phyloP scores from a whole-genome alignment of 768 basidiomycete genomes.

The Pleurotus sapidus region DNA sequence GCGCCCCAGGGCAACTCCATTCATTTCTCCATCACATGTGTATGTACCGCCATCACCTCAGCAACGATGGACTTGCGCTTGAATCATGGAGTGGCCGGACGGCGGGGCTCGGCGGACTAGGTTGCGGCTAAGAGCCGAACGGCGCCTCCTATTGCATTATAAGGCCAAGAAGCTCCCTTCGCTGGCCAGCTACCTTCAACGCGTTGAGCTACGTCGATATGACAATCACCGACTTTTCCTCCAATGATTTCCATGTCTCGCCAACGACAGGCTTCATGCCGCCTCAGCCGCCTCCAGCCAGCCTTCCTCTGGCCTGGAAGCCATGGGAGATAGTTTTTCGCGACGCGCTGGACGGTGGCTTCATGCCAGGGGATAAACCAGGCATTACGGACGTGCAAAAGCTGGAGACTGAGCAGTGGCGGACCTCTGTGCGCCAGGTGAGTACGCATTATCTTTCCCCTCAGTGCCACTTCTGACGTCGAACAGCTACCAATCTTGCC shows the following conservation, averaged over 20 bases:
- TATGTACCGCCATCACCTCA: background rate
- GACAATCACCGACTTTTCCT: slow-evolving; percentile 34
- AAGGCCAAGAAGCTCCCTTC: background rate
- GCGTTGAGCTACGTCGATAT: background rate
- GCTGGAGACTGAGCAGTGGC: slow-evolving; percentile 40
- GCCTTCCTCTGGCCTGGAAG: slow-evolving; percentile 53
- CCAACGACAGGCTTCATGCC: slow-evolving; percentile 92
- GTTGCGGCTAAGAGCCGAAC: slow-evolving; percentile 7
- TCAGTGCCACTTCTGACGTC: background rate
- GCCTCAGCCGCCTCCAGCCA: slow-evolving; percentile 61
- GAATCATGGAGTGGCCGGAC: background rate
- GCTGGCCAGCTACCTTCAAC: background rate
- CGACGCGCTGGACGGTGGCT: slow-evolving; percentile 35
- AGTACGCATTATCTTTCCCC: slow-evolving; percentile 20
- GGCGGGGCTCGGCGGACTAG: background rate
- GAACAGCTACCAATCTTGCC: slow-evolving; percentile 52
- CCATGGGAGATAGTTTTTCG: slow-evolving; percentile 63
- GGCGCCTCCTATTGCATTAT: background rate
- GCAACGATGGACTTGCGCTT: background rate
- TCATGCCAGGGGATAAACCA: slow-evolving; percentile 55
- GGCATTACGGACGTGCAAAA: slow-evolving; percentile 32
- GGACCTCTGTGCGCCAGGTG: slow-evolving; percentile 36
- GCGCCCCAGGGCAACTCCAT: background rate
- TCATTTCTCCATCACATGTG: background rate
- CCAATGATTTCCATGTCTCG: slow-evolving; percentile 89